Evolutionary conservation across 768 basidiomycete species (phyloP).

Genomic region (Suillus decipiens): DNA sequence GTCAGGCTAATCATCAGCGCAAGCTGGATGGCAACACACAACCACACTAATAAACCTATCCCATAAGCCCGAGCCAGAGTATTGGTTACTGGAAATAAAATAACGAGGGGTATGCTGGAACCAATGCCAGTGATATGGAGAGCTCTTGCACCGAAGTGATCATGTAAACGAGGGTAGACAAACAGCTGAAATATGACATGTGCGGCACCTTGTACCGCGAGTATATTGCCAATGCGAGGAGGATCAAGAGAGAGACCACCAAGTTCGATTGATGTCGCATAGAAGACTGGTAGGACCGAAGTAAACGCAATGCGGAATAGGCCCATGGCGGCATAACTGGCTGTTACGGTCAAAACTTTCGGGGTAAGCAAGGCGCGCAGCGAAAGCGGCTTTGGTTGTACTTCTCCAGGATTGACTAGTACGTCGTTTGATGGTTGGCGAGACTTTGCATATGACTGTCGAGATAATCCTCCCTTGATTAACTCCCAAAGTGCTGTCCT

Average conservation of each 20-base stretch:
- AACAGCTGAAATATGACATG: slow-evolving; percentile 55
- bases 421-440: background rate
- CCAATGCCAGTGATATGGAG: slow-evolving; percentile 30
- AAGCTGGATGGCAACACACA: slow-evolving; percentile 28
- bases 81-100: slow-evolving; percentile 33
- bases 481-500: background rate
- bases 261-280: slow-evolving; percentile 30
- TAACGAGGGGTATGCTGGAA: slow-evolving; percentile 32
- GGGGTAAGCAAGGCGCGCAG: slow-evolving; percentile 52
- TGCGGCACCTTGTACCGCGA: slow-evolving; percentile 27
- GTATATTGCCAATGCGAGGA: slow-evolving; percentile 30
- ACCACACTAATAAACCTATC: slow-evolving; percentile 28
- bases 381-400: slow-evolving; percentile 35
- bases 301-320: slow-evolving; percentile 65
- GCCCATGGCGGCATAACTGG: slow-evolving; percentile 61
- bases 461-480: background rate
- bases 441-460: background rate
- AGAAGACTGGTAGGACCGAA: slow-evolving; percentile 40
- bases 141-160: slow-evolving; percentile 51
- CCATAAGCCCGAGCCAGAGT: slow-evolving; percentile 25
- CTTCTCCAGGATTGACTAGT: background rate
- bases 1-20: slow-evolving; percentile 21
- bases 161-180: slow-evolving; percentile 59
- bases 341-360: slow-evolving; percentile 55
- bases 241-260: slow-evolving; percentile 32